A percentile compares a stretch with the other conserved stretches of the same genome.
Conservation (phyloP, 805 yeast species). For the Komagataella ulmi region DNA sequence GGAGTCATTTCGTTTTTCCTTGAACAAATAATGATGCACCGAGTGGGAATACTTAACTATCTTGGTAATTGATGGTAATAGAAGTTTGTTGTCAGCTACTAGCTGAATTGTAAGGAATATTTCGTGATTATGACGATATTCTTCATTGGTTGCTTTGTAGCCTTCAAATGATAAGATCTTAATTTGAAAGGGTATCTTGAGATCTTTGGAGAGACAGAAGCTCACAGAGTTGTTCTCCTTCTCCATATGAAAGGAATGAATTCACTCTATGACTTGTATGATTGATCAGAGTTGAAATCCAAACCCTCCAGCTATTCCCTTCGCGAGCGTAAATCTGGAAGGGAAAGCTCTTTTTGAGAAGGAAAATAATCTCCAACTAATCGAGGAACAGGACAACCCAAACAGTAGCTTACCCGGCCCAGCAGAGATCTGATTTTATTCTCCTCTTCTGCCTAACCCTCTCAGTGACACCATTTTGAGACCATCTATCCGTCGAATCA, state of each 20-base stretch:
- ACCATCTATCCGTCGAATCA: not conserved
- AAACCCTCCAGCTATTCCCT: not conserved
- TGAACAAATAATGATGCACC: conserved; percentile 12
- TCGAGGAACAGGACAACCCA: too few relatives aligned
- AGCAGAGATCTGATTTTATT: not conserved
- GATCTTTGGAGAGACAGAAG: conserved; percentile 43
- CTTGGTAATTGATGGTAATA: conserved; percentile 30
- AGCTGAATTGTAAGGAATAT: conserved; percentile 9
- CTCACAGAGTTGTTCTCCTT: conserved; percentile 18
- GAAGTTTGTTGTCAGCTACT: conserved; percentile 25
- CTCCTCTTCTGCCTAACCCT: not conserved
- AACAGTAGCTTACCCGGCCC: not conserved
- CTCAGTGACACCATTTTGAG: not conserved
- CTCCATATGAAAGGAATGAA: not conserved
- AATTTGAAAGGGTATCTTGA: conserved; percentile 32
- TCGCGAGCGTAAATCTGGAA: not conserved
- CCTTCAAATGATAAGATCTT: conserved; percentile 20
- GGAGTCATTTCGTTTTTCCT: conserved; percentile 34
- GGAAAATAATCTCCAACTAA: too few relatives aligned
- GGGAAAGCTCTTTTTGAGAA: not conserved
- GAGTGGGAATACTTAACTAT: conserved; percentile 3
- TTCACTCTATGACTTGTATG: not conserved
- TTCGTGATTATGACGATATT: conserved; percentile 17
- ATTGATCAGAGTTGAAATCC: not conserved
- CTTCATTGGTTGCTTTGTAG: conserved; percentile 25